A percentile compares a stretch with the other conserved stretches of the same genome.
phyloP scores from a whole-genome alignment of 2,329 filamentous ascomycete species.

The Pseudogymnoascus sp. region DNA sequence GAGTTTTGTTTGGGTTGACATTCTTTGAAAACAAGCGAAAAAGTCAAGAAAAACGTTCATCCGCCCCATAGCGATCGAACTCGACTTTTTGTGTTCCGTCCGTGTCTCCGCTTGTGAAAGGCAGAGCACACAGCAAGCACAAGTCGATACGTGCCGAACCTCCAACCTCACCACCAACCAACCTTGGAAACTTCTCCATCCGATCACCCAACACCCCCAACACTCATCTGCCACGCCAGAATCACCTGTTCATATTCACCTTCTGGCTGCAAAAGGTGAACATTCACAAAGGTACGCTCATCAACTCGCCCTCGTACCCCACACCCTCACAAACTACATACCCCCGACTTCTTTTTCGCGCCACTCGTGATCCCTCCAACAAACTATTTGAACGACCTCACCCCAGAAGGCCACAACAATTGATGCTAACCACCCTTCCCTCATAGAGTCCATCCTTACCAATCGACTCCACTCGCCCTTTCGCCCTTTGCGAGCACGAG shows the following conservation, averaged over 20 bases:
- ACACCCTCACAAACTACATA: background rate
- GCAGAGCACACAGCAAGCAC: background rate
- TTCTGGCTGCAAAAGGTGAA: background rate
- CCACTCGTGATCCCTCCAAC: background rate
- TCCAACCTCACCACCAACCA: background rate
- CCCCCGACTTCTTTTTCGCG: background rate
- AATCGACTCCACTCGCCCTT: background rate
- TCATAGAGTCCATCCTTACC: background rate
- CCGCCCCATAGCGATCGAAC: background rate
- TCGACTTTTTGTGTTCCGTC: background rate
- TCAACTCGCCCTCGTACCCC: background rate
- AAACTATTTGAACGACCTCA: background rate
- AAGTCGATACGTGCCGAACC: background rate
- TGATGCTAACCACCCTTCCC: background rate
- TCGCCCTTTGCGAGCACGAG: background rate
- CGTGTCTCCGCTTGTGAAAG: background rate
- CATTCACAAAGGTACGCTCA: background rate
- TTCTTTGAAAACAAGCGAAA: background rate
- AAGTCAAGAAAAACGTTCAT: background rate
- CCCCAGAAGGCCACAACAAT: background rate
- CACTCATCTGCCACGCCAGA: background rate
- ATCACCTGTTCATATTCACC: background rate
- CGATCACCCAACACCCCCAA: background rate
- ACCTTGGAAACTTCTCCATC: background rate
- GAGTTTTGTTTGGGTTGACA: background rate